phyloP scores from a whole-genome alignment of 805 yeast species.

The Candida dendrica region DNA sequence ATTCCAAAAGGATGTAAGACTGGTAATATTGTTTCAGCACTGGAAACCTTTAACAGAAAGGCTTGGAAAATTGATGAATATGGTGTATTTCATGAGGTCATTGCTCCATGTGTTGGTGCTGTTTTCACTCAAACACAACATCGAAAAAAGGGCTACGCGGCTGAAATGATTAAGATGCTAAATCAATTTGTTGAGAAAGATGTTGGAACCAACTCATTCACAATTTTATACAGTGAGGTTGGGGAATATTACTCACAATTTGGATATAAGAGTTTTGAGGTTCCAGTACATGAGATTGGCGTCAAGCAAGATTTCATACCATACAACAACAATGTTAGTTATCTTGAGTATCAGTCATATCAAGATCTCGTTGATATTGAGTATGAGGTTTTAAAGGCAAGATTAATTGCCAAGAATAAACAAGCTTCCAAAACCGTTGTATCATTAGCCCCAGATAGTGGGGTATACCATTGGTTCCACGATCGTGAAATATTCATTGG shows the following conservation, averaged over 20 bases:
- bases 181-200: slow-evolving; percentile 27
- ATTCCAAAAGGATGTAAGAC: slow-evolving; percentile 13
- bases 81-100: slow-evolving; percentile 21
- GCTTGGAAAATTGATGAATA: slow-evolving; percentile 23
- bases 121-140: slow-evolving; percentile 44
- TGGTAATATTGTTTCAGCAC: slow-evolving; percentile 31
- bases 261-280: slow-evolving; percentile 45
- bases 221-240: slow-evolving; percentile 63
- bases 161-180: slow-evolving; percentile 33
- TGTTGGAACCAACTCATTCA: slow-evolving; percentile 24
- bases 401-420: slow-evolving; percentile 15
- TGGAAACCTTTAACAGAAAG: slow-evolving; percentile 33
- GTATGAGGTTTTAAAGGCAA: slow-evolving; percentile 12
- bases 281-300: slow-evolving; percentile 26
- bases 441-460: slow-evolving; percentile 29
- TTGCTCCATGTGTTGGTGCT: slow-evolving; percentile 45
- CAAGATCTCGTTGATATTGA: slow-evolving; percentile 23
- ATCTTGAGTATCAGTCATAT: slow-evolving; percentile 25
- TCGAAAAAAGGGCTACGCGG: slow-evolving; percentile 53
- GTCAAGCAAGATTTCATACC: slow-evolving; percentile 10
- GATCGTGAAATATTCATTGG: slow-evolving; percentile 29
- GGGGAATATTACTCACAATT: slow-evolving; percentile 59
- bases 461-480: slow-evolving; percentile 36
- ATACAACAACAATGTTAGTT: slow-evolving; percentile 10
- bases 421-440: slow-evolving; percentile 13